Evolutionary conservation across 345 rosid species (phyloP), one percentile per base, ranked within the genome.

Genomic region (Populus simonii): DNA sequence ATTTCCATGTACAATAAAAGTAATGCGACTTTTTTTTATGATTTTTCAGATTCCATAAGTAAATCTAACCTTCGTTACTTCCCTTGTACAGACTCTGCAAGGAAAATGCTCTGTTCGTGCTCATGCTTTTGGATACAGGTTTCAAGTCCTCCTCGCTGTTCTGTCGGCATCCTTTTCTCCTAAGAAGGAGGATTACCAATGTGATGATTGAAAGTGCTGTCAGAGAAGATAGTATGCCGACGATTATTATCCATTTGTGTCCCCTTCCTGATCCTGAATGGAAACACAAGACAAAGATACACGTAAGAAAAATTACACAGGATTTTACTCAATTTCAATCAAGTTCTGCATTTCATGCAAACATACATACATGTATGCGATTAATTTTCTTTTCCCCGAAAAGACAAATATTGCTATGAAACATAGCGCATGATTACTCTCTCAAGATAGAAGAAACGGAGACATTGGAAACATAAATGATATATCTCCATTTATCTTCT

Each of bases 51-150:
- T 41, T 43, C 11, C 22, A n/a, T 41, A 29, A 20, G 13, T 51
- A 39, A 27, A 23, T 67, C 86, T 85, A 20, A 89, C 94, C 92
- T 86, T 84, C 83, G 38, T 66, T 85, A 65, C 68, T 84, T 59
- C 85, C 91, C 65, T 68, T 78, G 68, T 76, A 70, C 63, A 76
- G 85, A 55, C 8, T 61, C 67, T 76, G 86, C 71, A 80, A 57
- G 55, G 90, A 87, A 62, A 31, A 66, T 45, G 80, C 78, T 76
- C 80, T 81, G 31, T 65, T 76, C 16, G 81, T 43, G 61, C 84
- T 85, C 66, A 79, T 35, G 85, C 66, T 78, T 79, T 76, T 87
- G 76, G 89, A 83, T 72, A 73, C 84, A 9, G 76, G 18, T 77
- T 79, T 88, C 6, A 75, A 73, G 62, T 82, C 78, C 75, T 82